Evolutionary conservation across 768 basidiomycete genomes (phyloP).

Genomic region (Jaapia argillacea): DNA sequence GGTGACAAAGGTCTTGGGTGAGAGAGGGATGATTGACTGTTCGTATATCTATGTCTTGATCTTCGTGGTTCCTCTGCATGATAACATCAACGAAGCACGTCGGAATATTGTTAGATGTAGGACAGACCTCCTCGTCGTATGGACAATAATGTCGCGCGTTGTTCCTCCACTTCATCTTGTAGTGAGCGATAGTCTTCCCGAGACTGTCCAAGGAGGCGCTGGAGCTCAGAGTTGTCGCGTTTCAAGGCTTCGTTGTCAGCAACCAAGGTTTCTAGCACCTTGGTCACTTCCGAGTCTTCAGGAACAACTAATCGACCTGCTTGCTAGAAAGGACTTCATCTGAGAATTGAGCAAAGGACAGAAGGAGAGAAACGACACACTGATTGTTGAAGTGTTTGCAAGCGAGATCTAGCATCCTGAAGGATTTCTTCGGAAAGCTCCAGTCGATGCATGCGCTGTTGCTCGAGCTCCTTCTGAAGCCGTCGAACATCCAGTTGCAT

Average conservation of each 20-base stretch:
- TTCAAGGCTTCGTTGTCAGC: slow-evolving; percentile 78
- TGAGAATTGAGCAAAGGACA: neutral
- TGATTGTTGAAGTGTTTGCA: slow-evolving; percentile 50
- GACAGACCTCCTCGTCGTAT: neutral
- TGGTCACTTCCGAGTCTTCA: slow-evolving; percentile 51
- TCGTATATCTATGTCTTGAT: slow-evolving; percentile 12
- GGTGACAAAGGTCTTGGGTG: too few relatives aligned
- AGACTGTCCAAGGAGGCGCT: slow-evolving; percentile 60
- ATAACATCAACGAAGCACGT: neutral
- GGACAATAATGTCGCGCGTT: slow-evolving; percentile 35
- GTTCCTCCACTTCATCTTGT: slow-evolving; percentile 71
- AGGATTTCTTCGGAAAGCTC: slow-evolving; percentile 62
- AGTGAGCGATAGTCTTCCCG: slow-evolving; percentile 65
- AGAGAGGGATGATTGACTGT: slow-evolving; percentile 16
- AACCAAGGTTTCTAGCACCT: slow-evolving; percentile 76
- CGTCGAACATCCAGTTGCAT: slow-evolving; percentile 56
- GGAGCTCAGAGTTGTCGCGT: slow-evolving; percentile 73
- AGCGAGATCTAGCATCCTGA: slow-evolving; percentile 50
- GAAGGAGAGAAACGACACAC: slow-evolving; percentile 29
- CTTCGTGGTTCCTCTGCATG: slow-evolving; percentile 8
- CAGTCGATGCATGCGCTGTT: slow-evolving; percentile 45
- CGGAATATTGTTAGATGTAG: neutral
- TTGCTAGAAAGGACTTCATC: slow-evolving; percentile 24
- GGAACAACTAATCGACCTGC: slow-evolving; percentile 21
- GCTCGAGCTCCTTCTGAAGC: slow-evolving; percentile 54